phyloP scores from a whole-genome alignment of 2,329 filamentous ascomycete genomes.

The Verticillium zaregamsianum region DNA sequence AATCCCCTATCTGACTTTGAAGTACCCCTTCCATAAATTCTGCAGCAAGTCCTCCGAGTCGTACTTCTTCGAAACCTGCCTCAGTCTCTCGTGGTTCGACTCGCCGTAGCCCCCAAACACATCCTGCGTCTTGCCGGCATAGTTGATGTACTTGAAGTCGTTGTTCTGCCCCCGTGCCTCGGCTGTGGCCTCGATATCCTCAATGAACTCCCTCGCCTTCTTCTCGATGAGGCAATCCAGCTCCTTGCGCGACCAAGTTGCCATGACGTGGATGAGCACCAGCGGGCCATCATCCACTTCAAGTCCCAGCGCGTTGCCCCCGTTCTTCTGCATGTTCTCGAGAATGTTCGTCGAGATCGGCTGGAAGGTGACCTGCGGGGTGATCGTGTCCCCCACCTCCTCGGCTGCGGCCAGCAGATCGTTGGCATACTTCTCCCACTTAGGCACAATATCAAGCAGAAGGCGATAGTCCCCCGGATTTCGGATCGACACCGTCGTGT shows the following conservation, averaged over 20 bases:
- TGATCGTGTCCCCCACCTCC: constrained; percentile 4
- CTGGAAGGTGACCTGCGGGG: constrained; percentile 28
- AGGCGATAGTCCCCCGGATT: constrained; percentile 11
- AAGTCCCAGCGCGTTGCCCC: constrained; percentile 37
- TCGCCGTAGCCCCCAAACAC: constrained; percentile 32
- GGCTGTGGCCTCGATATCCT: constrained; percentile 20
- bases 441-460: constrained; percentile 19
- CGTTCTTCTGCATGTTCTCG: constrained; percentile 25
- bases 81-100: constrained; percentile 23
- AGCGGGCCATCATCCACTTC: constrained; percentile 26
- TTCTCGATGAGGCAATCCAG: constrained; percentile 25
- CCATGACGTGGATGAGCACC: constrained; percentile 24
- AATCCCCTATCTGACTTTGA: constrained; percentile 10
- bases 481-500: constrained; percentile 16
- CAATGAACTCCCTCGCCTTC: constrained; percentile 14
- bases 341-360: constrained; percentile 31
- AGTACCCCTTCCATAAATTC: constrained; percentile 17
- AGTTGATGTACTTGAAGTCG: constrained; percentile 29
- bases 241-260: constrained; percentile 17
- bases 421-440: constrained; percentile 17
- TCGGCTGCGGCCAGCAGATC: constrained; percentile 10
- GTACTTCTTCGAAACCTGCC: constrained; percentile 16
- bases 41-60: constrained; percentile 22
- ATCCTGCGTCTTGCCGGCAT: constrained; percentile 31
- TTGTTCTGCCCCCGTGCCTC: constrained; percentile 21